These are phyloP conservation scores for Yarrowia alimentaria DNA, from an alignment of 805 yeast species.

Conservation along the genomic window DNA sequence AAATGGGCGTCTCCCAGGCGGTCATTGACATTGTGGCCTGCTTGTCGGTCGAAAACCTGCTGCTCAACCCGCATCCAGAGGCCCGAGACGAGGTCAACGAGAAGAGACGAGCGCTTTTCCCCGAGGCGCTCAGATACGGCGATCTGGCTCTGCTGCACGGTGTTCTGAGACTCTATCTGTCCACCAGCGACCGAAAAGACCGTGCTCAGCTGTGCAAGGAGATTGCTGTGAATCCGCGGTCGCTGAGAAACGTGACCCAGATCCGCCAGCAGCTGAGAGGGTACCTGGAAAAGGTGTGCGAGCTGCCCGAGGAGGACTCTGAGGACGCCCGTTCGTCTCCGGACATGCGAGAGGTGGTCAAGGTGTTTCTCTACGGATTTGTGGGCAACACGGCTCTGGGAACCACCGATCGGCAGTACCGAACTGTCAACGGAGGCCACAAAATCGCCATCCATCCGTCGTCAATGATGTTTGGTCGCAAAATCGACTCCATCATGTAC, in stretches of 20 bases:
- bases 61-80: slow-evolving; percentile 77
- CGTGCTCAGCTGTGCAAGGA: slow-evolving; percentile 81
- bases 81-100: slow-evolving; percentile 81
- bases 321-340: slow-evolving; percentile 36
- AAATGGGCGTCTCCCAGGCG: slow-evolving; percentile 46
- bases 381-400: slow-evolving; percentile 90
- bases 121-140: slow-evolving; percentile 71
- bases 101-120: slow-evolving; percentile 64
- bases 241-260: slow-evolving; percentile 71
- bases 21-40: slow-evolving; percentile 91
- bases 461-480: slow-evolving; percentile 77
- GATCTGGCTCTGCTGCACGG: slow-evolving; percentile 83
- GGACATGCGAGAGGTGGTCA: no score
- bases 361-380: slow-evolving; percentile 79
- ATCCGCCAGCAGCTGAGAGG: slow-evolving; percentile 72
- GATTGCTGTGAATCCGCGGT: slow-evolving; percentile 70
- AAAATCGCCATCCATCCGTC: slow-evolving; percentile 87
- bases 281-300: slow-evolving; percentile 54
- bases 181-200: slow-evolving; percentile 51
- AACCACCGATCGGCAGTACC: slow-evolving; percentile 88
- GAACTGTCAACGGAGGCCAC: slow-evolving; percentile 80
- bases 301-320: slow-evolving; percentile 35
- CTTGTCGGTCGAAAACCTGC: slow-evolving; percentile 84
- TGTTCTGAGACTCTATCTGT: slow-evolving; percentile 56
- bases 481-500: slow-evolving; percentile 86